A percentile compares a stretch with the other conserved stretches of the same genome.
Conservation (phyloP, 768 basidiomycete genomes). For the Hypholoma sublateritium region DNA sequence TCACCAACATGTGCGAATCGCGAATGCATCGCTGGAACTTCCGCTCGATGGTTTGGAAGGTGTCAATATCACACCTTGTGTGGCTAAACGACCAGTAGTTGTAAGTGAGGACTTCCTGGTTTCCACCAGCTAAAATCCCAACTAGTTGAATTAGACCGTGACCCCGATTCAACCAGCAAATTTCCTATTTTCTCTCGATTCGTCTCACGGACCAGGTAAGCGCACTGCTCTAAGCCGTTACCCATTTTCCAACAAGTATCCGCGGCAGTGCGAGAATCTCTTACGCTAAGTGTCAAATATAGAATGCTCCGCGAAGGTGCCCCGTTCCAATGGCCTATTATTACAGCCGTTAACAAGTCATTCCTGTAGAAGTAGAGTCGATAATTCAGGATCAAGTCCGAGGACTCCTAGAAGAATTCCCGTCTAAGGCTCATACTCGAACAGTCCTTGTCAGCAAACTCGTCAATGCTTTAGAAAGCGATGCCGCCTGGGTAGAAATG, state of each 20-base stretch:
- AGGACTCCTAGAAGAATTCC: constrained; percentile 35
- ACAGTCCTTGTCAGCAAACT: constrained; percentile 46
- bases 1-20: constrained; percentile 76
- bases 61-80: constrained; percentile 52
- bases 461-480: constrained; percentile 58
- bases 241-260: too few relatives aligned
- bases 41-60: constrained; percentile 43
- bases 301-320: constrained; percentile 82
- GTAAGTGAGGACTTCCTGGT: constrained; percentile 32
- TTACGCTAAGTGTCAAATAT: constrained; percentile 69
- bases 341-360: neutral
- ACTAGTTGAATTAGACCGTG: constrained; percentile 53
- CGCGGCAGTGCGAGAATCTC: constrained; percentile 55
- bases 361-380: constrained; percentile 60
- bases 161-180: constrained; percentile 74
- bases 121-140: neutral
- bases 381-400: constrained; percentile 54
- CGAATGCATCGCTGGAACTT: constrained; percentile 52
- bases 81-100: constrained; percentile 44
- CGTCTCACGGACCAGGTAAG: constrained; percentile 57
- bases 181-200: constrained; percentile 81
- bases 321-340: neutral
- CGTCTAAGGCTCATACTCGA: constrained; percentile 36
- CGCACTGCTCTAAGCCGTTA: too few relatives aligned
- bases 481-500: constrained; percentile 66